These are phyloP conservation scores for Candida glucosophila DNA, from an alignment of 1,139 yeast species.

Conservation along the genomic window DNA sequence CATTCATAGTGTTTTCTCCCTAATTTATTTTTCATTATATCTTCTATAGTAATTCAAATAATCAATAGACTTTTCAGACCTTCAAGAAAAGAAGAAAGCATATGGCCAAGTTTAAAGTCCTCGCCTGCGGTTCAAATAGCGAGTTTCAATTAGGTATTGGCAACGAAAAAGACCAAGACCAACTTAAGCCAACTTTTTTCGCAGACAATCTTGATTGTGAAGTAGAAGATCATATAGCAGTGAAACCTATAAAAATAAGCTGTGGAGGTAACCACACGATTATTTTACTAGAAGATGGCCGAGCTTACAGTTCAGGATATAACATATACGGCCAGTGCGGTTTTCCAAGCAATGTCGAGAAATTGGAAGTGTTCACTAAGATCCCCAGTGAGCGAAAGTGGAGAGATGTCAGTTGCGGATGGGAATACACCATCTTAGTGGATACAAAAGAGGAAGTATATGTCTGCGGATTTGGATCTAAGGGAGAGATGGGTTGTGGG, in stretches of 20 bases:
- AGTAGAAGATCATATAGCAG: conserved; percentile 2
- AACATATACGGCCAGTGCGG: conserved; percentile 53
- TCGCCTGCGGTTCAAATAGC: conserved; percentile 81
- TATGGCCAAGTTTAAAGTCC: conserved; percentile 16
- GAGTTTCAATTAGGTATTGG: conserved; percentile 63
- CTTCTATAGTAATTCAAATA: too few species aligned
- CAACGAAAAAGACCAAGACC: conserved; percentile 42
- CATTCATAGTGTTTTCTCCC: too few species aligned
- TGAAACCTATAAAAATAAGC: conserved; percentile 31
- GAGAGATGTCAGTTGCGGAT: conserved; percentile 55
- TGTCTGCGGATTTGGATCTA: conserved; percentile 53
- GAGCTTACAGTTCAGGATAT: conserved; percentile 51
- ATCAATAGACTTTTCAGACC: too few species aligned
- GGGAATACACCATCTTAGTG: conserved; percentile 65
- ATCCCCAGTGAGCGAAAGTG: conserved; percentile 23
- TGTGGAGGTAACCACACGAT: conserved; percentile 91
- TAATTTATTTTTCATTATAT: too few species aligned
- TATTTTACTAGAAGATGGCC: conserved; percentile 45
- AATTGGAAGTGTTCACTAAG: conserved; percentile 11
- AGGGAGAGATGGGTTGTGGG: conserved; percentile 73
- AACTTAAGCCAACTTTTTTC: conserved; percentile 19
- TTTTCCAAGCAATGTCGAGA: conserved; percentile 6
- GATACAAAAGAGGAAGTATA: conserved; percentile 31
- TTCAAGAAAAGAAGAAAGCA: too few species aligned
- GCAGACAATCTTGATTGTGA: conserved; percentile 8